phyloP scores from a whole-genome alignment of 1,284 basidiomycete species.

The Porodaedalea pini region DNA sequence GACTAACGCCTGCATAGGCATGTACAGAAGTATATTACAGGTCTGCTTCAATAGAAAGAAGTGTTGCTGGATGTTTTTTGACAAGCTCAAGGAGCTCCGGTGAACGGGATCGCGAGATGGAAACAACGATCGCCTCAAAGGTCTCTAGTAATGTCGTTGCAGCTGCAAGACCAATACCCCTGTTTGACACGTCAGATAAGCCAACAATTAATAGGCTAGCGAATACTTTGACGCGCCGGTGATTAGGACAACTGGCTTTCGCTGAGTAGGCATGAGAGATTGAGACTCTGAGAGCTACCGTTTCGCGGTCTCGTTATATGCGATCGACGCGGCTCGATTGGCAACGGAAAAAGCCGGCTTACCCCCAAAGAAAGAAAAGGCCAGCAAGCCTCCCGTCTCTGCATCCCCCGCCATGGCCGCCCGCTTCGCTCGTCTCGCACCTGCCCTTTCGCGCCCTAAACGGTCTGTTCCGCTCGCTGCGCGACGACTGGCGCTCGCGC shows the following conservation, averaged over 20 bases:
- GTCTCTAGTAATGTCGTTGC: constrained; percentile 58
- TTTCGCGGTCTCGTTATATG: background rate
- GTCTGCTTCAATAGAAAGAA: constrained; percentile 66
- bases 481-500: constrained; percentile 43
- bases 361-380: background rate
- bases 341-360: background rate
- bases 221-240: constrained; percentile 74
- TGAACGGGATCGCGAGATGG: constrained; percentile 68
- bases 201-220: constrained; percentile 14
- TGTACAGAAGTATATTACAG: constrained; percentile 46
- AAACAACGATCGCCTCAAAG: constrained; percentile 64
- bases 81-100: constrained; percentile 58
- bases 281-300: background rate
- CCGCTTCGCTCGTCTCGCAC: constrained; percentile 63
- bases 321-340: background rate
- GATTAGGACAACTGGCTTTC: constrained; percentile 54
- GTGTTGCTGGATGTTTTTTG: constrained; percentile 38
- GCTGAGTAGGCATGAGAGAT: background rate
- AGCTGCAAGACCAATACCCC: constrained; percentile 82
- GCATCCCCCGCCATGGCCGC: constrained; percentile 49
- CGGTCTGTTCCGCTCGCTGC: constrained; percentile 34
- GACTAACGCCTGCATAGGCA: constrained; percentile 20
- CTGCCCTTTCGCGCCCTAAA: constrained; percentile 46
- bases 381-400: constrained; percentile 12
- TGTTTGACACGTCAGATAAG: constrained; percentile 27